Evolutionary conservation across 2,329 filamentous ascomycete genomes (phyloP).

Genomic region (Cordyceps fumosorosea): DNA sequence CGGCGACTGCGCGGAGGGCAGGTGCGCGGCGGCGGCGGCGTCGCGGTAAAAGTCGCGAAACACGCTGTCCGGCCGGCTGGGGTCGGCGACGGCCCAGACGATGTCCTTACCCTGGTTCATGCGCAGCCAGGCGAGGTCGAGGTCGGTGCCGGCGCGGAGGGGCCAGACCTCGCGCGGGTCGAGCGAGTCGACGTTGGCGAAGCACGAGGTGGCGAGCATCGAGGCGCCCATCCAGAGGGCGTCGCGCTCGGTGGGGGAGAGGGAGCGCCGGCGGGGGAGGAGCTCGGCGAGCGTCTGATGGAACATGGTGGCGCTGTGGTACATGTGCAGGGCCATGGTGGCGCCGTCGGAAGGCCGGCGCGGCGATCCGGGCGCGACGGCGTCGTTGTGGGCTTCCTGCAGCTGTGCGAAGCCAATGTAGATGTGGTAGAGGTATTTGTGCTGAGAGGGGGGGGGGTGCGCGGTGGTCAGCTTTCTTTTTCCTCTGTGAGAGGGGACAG

Average conservation of each 20-base stretch:
- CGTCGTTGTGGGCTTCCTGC: background rate
- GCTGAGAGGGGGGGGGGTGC: background rate
- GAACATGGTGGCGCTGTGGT: conserved; percentile 35
- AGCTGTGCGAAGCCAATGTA: conserved; percentile 7
- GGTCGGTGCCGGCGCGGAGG: conserved; percentile 28
- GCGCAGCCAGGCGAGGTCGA: conserved; percentile 48
- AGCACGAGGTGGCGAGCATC: conserved; percentile 34
- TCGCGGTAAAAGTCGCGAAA: conserved; percentile 29
- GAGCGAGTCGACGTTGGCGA: conserved; percentile 34
- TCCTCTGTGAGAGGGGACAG: too few relatives aligned
- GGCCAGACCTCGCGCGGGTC: conserved; percentile 47
- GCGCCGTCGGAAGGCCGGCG: background rate
- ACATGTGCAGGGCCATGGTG: conserved; percentile 21
- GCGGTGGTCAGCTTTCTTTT: too few relatives aligned
- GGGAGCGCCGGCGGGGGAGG: background rate
- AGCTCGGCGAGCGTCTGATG: conserved; percentile 31
- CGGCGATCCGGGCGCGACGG: background rate
- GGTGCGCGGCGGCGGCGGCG: background rate
- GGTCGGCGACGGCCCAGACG: conserved; percentile 42
- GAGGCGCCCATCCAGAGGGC: conserved; percentile 36
- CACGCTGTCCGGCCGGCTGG: conserved; percentile 36
- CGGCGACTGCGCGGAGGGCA: background rate
- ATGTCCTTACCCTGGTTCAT: conserved; percentile 46
- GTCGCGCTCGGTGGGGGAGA: conserved; percentile 31
- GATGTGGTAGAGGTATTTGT: conserved; percentile 6